phyloP scores from a whole-genome alignment of 306 rosid species.

The Prunus fruticosa region DNA sequence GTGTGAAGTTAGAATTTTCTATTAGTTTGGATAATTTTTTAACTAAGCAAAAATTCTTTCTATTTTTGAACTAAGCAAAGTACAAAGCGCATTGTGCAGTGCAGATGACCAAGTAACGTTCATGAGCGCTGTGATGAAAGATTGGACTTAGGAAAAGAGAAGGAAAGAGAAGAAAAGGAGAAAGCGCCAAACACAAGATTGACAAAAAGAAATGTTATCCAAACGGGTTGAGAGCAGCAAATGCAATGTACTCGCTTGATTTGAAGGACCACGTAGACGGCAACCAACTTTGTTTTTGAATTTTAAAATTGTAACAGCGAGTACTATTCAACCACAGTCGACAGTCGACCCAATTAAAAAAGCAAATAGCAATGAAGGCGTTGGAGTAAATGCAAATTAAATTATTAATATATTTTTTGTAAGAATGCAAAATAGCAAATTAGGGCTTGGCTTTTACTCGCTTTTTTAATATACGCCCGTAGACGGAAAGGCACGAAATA shows the following conservation, averaged over 20 bases:
- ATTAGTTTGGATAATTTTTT: no score
- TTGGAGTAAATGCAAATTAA: constrained; percentile 3
- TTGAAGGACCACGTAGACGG: background rate
- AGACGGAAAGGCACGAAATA: constrained; percentile 21
- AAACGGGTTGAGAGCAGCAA: background rate
- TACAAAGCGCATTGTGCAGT: no score
- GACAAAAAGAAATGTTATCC: background rate
- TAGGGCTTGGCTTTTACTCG: constrained; percentile 4
- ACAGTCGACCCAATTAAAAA: background rate
- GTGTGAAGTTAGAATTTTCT: no score
- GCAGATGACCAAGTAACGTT: no score
- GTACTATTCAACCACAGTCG: background rate
- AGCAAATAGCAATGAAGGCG: background rate
- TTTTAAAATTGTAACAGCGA: background rate
- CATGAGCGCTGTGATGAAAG: no score
- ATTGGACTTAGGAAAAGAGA: background rate
- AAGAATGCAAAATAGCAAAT: background rate
- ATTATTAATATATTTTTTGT: background rate
- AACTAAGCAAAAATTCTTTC: no score
- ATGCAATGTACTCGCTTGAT: background rate
- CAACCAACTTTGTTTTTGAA: no score
- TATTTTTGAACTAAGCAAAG: no score
- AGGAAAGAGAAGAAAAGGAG: background rate
- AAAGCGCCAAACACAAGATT: constrained; percentile 1
- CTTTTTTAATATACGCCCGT: background rate